Evolutionary conservation across 1,284 basidiomycete species (phyloP), one percentile per base, ranked within the genome.

Genomic region (Heterobasidion occidentale): DNA sequence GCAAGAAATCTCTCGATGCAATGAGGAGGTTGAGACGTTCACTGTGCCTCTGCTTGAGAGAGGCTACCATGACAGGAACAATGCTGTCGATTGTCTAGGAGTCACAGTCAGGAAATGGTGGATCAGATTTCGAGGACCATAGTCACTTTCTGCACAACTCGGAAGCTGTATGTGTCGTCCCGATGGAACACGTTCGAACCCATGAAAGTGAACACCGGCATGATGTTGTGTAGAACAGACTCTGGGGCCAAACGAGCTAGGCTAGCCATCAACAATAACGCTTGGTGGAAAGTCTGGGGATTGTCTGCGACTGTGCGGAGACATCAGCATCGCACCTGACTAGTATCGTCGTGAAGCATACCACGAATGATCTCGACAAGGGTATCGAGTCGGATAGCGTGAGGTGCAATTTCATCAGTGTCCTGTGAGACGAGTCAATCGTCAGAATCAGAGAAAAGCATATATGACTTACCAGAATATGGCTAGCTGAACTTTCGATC

Each of bases 131-230:
- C 27, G 27, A 5, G 7, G 38, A 36, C 48, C 36, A 38, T 20
- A 27, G 66, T 58, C 55, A 91, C 92, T 79, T 90, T 92, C 68
- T 98, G 94, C 11, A 99, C 92, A 5, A 99, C 94, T 35, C 86
- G 84, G 75, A 98, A 95, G 67, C 91, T 96, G 72, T 95, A 96
- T 0, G 90, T 84, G 68, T 99, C 97, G 66, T 99, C 97, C 49
- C 95, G 81, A 69, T 98, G 94, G 74, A 99, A 89, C 20, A 98
- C 88, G 58, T 94, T 94, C 8, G 93, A 91, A 34, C 97, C 96
- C 88, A 99, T 98, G 74, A 98, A 99, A 0, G 96, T 98, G 74
- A 99, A 98, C 57, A 99, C 89, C 7, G 97, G 95, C 94, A 99
- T 98, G 59, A 98, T 83, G 65, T 97, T 94, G 68, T 93, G 93